Evolutionary conservation across 805 yeast genomes (phyloP).

Genomic region (Diddensiella transvaalensis): DNA sequence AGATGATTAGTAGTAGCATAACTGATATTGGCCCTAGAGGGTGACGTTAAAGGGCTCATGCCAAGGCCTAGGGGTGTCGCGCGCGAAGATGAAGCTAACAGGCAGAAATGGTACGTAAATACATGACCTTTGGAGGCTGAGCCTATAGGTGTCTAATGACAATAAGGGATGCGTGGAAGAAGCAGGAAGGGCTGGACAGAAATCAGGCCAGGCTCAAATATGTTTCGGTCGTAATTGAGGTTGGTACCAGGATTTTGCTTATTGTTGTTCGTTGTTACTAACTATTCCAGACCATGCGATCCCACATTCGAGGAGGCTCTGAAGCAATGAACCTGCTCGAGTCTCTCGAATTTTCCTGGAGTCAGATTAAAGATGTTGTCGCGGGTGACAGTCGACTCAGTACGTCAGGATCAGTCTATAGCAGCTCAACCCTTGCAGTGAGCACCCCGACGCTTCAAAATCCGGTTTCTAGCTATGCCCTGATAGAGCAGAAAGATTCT

Average conservation of each 20-base stretch:
- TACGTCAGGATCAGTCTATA: not conserved
- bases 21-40: slow-evolving; percentile 42
- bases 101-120: slow-evolving; percentile 54
- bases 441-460: not conserved
- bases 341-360: slow-evolving; percentile 74
- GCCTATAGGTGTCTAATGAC: not conserved
- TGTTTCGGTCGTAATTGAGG: slow-evolving; percentile 59
- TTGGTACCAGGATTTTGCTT: slow-evolving; percentile 3
- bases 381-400: not conserved
- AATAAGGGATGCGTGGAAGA: slow-evolving; percentile 68
- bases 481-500: too few relatives aligned
- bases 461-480: not conserved
- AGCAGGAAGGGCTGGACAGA: slow-evolving; percentile 61
- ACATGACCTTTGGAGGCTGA: not conserved
- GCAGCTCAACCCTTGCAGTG: not conserved
- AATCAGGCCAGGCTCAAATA: slow-evolving; percentile 74
- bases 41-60: slow-evolving; percentile 69
- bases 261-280: not conserved
- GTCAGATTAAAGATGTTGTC: slow-evolving; percentile 31
- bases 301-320: slow-evolving; percentile 62
- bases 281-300: slow-evolving; percentile 49
- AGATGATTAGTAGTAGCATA: not conserved
- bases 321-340: slow-evolving; percentile 62
- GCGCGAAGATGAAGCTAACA: slow-evolving; percentile 62
- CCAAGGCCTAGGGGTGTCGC: slow-evolving; percentile 58